Base-by-base conservation (phyloP, 2,329 filamentous ascomycete species). In the Fusarium pseudograminearum region DNA sequence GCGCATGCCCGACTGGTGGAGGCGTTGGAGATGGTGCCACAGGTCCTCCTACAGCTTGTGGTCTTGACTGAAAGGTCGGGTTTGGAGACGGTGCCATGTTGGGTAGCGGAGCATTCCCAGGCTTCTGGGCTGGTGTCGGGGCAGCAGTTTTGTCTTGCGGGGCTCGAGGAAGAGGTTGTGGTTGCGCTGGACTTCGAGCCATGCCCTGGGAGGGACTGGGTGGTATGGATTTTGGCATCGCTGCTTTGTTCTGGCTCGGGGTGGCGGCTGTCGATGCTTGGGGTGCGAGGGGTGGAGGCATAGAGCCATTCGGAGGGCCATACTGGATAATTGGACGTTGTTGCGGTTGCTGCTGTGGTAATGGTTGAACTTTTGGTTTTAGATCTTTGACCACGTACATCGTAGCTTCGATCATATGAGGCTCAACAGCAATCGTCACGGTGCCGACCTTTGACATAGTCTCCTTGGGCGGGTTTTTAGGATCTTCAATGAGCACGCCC, bases 341-440 rank as follows among this genome's bases (percentile, higher is more conserved):
- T 38, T 57, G 72, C 51, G 62, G 70, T 71, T 69, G 73, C 75
- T 71, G 71, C 41, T 56, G 74, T n/a, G 48, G 64, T 24, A 78
- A 80, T 33, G 82, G 79, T 36, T 78, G 80, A 26, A 81, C 78
- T 38, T 81, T 78, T 26, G 75, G 83, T 69, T 87, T 88, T 10
- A 86, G 83, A 55, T 91, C 90, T 74, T 92, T 91, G 61, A 93
- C 89, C 22, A 87, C 86, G 75, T 86, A 94, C 83, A 94, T 87
- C 47, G 87, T 90, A 18, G 91, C 92, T 70, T 94, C 91, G 72
- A 96, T 88, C 44, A 92, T 87, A 76, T 96, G 92, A 45, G 93
- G 93, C 78, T 94, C 93, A 63, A 94, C 89, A 24, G 89, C 91
- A 66, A 97, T 89, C 34, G 89, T 89, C 66, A 92, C 89, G 71